phyloP scores from a whole-genome alignment of 176 grass and related monocot genomes.

The Zizania latifolia region DNA sequence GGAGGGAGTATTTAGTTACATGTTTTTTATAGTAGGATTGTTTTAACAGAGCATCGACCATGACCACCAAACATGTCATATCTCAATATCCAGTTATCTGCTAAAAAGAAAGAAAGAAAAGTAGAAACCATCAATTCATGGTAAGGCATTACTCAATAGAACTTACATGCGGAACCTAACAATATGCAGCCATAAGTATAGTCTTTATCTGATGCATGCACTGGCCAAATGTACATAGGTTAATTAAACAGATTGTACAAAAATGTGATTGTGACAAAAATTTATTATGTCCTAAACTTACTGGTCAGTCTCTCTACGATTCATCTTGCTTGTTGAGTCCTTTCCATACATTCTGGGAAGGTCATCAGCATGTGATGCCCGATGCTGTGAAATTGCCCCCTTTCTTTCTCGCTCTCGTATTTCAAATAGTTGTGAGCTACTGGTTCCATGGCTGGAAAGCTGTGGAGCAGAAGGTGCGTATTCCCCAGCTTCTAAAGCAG shows the following conservation, averaged over 20 bases:
- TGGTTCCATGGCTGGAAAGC: constrained; percentile 43
- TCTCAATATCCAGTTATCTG: neutral
- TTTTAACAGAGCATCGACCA: neutral
- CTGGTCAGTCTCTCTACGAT: constrained; percentile 84
- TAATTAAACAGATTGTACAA: too few relatives aligned
- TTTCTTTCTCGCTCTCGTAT: too few relatives aligned
- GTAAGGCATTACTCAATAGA: neutral
- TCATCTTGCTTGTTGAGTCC: constrained; percentile 78
- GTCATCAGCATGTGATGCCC: constrained; percentile 57
- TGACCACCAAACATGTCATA: neutral
- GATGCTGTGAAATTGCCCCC: constrained; percentile 59
- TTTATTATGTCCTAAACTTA: constrained; percentile 49
- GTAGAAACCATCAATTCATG: neutral
- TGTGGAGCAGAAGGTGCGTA: constrained; percentile 62
- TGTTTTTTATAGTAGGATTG: neutral
- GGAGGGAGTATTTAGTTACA: too few relatives aligned
- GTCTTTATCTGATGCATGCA: neutral
- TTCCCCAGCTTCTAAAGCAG: constrained; percentile 72
- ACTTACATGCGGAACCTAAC: neutral
- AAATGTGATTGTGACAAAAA: too few relatives aligned
- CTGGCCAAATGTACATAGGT: neutral
- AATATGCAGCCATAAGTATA: neutral
- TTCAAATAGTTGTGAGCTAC: too few relatives aligned
- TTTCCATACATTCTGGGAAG: constrained; percentile 73
- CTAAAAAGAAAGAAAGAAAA: neutral